Evolutionary conservation across 2,329 filamentous ascomycete genomes (phyloP), one percentile per base, ranked within the genome.

Genomic region (Exophiala calicioides): DNA sequence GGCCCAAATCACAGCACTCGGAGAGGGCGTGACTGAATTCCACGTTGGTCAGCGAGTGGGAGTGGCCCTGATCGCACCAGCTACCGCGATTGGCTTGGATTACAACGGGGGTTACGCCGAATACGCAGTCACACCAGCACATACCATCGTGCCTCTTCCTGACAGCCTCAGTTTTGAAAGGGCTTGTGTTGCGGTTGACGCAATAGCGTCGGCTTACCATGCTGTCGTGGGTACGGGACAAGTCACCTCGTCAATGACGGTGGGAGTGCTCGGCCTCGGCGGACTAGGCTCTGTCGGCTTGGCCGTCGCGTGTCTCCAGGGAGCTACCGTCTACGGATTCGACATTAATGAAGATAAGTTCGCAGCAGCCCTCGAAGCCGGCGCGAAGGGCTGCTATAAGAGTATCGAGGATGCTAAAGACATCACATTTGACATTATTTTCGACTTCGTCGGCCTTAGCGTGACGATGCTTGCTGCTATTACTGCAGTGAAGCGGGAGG

Each of bases 171-270:
- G 10, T 24, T 39, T 16, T 24, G 23, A 27, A 9, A 27, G 20
- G 21, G 36, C 10, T 16, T 27, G 21, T 18, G 19, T 39, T 9
- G 36, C 36, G 5, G 23, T 29, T 10, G 36, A 39, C n/a, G 21
- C 36, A 5, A 39, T 39, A 13, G 36, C 36, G n/a, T 29, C 36
- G 36, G 36, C 36, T 24, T 39, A 39, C 23, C 36, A 39, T 13
- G 36, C 36, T 3, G 36, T 39, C 7, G 23, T 39, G 10, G 21
- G 7, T 3, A 29, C 21, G 20, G 36, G 21, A 7, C n/a, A 18
- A 18, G 36, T 39, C 4, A 39, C 36, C 9, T 9, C 36, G 15
- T 3, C 9, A 5, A 39, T 29, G 23, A 39, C 36, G 5, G 36
- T 39, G 36, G 36, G 7, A 15, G 23, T 39, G 8, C 10, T 39